phyloP scores from a whole-genome alignment of 768 basidiomycete genomes.

The Mycena capillaripes region DNA sequence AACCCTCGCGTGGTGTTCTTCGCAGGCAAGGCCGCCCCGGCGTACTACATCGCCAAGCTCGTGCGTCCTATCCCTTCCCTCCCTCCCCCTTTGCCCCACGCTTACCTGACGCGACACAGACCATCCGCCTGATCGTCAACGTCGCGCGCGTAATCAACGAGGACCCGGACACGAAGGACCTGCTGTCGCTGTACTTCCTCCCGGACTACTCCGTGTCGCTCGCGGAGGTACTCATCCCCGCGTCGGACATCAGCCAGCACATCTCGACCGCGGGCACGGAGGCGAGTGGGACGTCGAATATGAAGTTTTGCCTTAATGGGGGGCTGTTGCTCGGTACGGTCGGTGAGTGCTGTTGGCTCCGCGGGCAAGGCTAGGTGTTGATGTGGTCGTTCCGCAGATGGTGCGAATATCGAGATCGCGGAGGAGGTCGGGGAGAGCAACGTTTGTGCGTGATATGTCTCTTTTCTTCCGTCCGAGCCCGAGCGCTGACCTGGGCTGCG shows the following conservation, averaged over 20 bases:
- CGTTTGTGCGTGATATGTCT: slow-evolving; percentile 76
- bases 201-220: slow-evolving; percentile 94
- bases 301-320: slow-evolving; percentile 94
- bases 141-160: slow-evolving; percentile 84
- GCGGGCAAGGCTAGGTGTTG: not conserved
- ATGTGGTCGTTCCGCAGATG: slow-evolving; percentile 63
- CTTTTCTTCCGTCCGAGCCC: not conserved
- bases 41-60: slow-evolving; percentile 93
- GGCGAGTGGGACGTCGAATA: slow-evolving; percentile 85
- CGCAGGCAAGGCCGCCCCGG: slow-evolving; percentile 97
- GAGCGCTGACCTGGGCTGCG: not conserved
- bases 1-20: slow-evolving; percentile 95
- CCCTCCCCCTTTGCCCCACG: not conserved
- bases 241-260: slow-evolving; percentile 95
- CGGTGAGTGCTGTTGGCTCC: slow-evolving; percentile 50
- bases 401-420: slow-evolving; percentile 97
- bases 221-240: slow-evolving; percentile 89
- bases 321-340: slow-evolving; percentile 91
- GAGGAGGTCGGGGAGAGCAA: slow-evolving; percentile 95
- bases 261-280: slow-evolving; percentile 99
- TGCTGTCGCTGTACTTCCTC: slow-evolving; percentile 93
- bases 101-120: slow-evolving; percentile 53
- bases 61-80: slow-evolving; percentile 49
- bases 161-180: slow-evolving; percentile 90
- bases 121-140: slow-evolving; percentile 94